phyloP scores from a whole-genome alignment of 2,329 filamentous ascomycete species.

The Fusarium verticillioides region DNA sequence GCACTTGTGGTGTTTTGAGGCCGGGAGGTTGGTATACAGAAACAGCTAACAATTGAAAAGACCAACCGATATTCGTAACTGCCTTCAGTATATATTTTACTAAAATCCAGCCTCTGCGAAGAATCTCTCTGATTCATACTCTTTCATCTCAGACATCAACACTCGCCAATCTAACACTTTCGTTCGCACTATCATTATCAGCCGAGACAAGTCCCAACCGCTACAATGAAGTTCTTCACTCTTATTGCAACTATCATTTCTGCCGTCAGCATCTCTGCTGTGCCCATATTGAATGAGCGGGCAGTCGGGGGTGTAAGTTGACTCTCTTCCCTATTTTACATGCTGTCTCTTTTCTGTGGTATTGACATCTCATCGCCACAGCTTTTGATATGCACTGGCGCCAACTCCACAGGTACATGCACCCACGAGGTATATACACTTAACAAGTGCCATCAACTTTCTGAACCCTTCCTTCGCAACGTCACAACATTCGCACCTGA shows the following conservation, averaged over 20 bases:
- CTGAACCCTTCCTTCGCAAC: slow-evolving; percentile 54
- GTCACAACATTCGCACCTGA: slow-evolving; percentile 63
- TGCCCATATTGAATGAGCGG: slow-evolving; percentile 52
- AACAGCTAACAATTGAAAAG: background rate
- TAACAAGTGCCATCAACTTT: slow-evolving; percentile 59
- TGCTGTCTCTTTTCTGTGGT: background rate
- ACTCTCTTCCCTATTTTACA: background rate
- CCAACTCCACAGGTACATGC: slow-evolving; percentile 61
- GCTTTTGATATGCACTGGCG: slow-evolving; percentile 63
- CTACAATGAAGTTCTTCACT: slow-evolving; percentile 47
- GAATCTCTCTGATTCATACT: slow-evolving; percentile 21
- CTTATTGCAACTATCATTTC: slow-evolving; percentile 37
- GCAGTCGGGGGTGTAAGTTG: slow-evolving; percentile 60
- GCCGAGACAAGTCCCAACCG: background rate
- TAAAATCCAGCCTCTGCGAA: slow-evolving; percentile 25
- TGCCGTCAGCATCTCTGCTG: slow-evolving; percentile 40
- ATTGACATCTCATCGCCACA: slow-evolving; percentile 38
- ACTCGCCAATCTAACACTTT: background rate
- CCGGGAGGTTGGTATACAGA: slow-evolving; percentile 33
- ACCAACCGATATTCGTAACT: slow-evolving; percentile 1
- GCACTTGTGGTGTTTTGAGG: slow-evolving; percentile 2
- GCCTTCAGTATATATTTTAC: background rate
- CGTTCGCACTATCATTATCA: background rate
- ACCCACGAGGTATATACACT: slow-evolving; percentile 56
- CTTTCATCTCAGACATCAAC: slow-evolving; percentile 8